phyloP scores from a whole-genome alignment of 768 basidiomycete genomes.

The Mycena haematopus region DNA sequence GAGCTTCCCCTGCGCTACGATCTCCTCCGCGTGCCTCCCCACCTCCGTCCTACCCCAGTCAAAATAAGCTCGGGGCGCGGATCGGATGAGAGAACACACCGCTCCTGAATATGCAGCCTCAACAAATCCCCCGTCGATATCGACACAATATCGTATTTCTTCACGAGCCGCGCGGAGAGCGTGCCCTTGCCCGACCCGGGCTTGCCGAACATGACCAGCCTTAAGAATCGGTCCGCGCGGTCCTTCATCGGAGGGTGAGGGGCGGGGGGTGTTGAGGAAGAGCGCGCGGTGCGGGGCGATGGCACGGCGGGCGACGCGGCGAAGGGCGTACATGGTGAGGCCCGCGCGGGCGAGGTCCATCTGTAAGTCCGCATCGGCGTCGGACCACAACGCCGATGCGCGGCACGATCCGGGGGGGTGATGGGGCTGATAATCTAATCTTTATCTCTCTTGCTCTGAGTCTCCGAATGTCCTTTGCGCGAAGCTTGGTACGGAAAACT shows the following conservation, averaged over 20 bases:
- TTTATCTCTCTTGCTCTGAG: background rate
- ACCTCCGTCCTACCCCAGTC: slow-evolving; percentile 60
- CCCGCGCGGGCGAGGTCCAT: no score
- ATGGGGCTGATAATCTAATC: background rate
- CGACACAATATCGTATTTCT: slow-evolving; percentile 79
- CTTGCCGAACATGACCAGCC: slow-evolving; percentile 82
- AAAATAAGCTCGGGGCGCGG: background rate
- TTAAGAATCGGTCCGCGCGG: slow-evolving; percentile 49
- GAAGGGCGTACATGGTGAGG: slow-evolving; percentile 5
- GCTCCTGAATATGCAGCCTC: slow-evolving; percentile 80
- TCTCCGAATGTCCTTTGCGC: slow-evolving; percentile 3
- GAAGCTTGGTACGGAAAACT: background rate
- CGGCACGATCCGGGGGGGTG: no score
- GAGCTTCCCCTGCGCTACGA: slow-evolving; percentile 80
- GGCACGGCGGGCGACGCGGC: slow-evolving; percentile 33
- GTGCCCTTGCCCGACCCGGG: slow-evolving; percentile 91
- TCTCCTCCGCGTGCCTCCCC: slow-evolving; percentile 74
- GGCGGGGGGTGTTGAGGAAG: slow-evolving; percentile 51
- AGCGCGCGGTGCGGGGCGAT: slow-evolving; percentile 53
- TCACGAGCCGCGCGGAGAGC: slow-evolving; percentile 72
- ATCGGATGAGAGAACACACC: slow-evolving; percentile 40
- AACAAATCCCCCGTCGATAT: slow-evolving; percentile 88
- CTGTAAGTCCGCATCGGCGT: no score
- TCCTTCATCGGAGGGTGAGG: slow-evolving; percentile 38
- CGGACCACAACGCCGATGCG: no score